Percentiles rank a stretch among this genome's conserved stretches.
Conservation (phyloP, 306 rosid species). For the Mucuna pruriens region DNA sequence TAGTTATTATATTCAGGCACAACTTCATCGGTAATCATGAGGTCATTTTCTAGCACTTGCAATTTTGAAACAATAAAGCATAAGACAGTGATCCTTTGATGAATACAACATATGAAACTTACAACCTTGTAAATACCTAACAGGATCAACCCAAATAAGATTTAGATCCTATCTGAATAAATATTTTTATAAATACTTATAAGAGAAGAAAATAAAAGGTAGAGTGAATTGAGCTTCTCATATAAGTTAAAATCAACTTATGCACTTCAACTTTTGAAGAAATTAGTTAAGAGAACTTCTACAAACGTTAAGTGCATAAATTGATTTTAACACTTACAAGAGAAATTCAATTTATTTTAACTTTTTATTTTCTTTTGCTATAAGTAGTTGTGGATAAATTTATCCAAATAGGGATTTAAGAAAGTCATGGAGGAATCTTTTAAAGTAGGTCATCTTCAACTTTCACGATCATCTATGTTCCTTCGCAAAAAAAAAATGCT, state of each 20-base stretch:
- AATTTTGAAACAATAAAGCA: neutral
- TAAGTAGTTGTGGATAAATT: too few relatives aligned
- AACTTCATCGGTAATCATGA: neutral
- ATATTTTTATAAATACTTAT: too few relatives aligned
- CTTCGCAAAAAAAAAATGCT: neutral
- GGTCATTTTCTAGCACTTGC: neutral
- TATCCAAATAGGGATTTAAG: too few relatives aligned
- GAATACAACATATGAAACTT: neutral
- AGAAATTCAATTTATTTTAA: too few relatives aligned
- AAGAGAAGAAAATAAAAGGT: too few relatives aligned
- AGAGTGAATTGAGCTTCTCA: too few relatives aligned
- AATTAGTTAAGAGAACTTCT: too few relatives aligned
- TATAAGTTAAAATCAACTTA: too few relatives aligned
- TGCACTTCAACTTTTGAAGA: too few relatives aligned
- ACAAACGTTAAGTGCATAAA: too few relatives aligned
- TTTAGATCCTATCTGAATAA: neutral
- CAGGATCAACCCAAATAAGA: neutral
- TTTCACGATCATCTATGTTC: neutral
- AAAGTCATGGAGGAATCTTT: neutral
- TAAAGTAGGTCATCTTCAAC: neutral
- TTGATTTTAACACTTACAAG: too few relatives aligned
- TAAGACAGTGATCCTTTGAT: neutral
- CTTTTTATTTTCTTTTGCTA: too few relatives aligned
- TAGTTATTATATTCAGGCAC: neutral
- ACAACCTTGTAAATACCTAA: neutral